phyloP scores from a whole-genome alignment of 805 yeast species.

The Myxozyma mucilagina region DNA sequence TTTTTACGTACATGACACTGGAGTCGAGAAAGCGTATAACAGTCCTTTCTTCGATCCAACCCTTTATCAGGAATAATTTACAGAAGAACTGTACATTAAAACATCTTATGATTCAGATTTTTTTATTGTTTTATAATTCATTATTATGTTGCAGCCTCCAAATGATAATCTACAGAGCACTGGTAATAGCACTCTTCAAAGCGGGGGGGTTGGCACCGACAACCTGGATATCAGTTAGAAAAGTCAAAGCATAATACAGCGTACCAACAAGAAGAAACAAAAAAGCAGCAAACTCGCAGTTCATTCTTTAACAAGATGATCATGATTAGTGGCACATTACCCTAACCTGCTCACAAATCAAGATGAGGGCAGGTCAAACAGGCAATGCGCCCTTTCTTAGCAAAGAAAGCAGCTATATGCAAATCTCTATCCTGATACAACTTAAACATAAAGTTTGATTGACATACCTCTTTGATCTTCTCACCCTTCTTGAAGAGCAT shows the following conservation, averaged over 20 bases:
- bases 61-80: too few species aligned
- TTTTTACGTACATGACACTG: too few species aligned
- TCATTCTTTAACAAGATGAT: too few species aligned
- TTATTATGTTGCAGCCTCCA: background rate
- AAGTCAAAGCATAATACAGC: background rate
- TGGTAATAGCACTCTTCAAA: slow-evolving; percentile 32
- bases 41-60: too few species aligned
- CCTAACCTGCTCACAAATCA: slow-evolving; percentile 13
- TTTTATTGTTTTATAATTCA: background rate
- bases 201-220: slow-evolving; percentile 34
- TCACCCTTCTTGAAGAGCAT: slow-evolving; percentile 81
- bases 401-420: too few species aligned
- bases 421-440: slow-evolving; percentile 11
- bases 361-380: too few species aligned
- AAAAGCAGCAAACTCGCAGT: background rate
- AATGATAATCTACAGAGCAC: slow-evolving; percentile 13
- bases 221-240: slow-evolving; percentile 24
- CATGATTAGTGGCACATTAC: too few species aligned
- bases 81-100: too few species aligned
- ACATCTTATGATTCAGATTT: too few species aligned
- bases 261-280: background rate
- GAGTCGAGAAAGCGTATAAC: too few species aligned
- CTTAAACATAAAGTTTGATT: slow-evolving; percentile 52
- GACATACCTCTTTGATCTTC: slow-evolving; percentile 58
- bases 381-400: too few species aligned